phyloP scores from a whole-genome alignment of 2,329 filamentous ascomycete genomes.

The Aureobasidium sp. region DNA sequence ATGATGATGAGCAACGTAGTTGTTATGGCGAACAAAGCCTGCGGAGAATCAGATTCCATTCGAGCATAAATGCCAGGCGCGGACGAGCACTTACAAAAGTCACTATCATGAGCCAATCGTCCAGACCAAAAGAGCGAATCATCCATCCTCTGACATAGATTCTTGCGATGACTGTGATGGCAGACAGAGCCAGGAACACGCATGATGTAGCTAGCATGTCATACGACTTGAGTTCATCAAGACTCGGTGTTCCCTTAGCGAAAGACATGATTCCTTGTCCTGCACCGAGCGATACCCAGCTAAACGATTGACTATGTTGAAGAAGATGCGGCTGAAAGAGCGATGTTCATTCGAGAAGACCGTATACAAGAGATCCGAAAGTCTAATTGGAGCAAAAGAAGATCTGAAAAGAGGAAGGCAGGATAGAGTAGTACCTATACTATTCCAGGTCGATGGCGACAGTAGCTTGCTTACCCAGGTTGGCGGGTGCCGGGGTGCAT shows the following conservation, averaged over 20 bases:
- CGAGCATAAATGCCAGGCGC: not conserved
- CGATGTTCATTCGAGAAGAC: not conserved
- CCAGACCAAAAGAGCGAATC: slow-evolving; percentile 47
- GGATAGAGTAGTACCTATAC: not conserved
- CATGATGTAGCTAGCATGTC: slow-evolving; percentile 8
- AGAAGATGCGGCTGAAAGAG: not conserved
- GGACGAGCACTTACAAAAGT: slow-evolving; percentile 36
- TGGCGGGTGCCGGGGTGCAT: not conserved
- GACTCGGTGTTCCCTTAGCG: not conserved
- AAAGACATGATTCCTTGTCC: slow-evolving; percentile 2
- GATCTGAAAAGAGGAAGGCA: not conserved
- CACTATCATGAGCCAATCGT: slow-evolving; percentile 46
- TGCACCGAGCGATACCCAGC: not conserved
- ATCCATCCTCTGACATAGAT: slow-evolving; percentile 44
- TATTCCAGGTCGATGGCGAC: not conserved
- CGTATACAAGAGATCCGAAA: not conserved
- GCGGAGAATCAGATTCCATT: not conserved
- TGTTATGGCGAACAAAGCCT: slow-evolving; percentile 8
- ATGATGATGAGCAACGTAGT: not conserved
- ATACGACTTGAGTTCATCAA: slow-evolving; percentile 17
- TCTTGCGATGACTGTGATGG: slow-evolving; percentile 42
- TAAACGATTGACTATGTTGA: not conserved
- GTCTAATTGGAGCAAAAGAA: not conserved
- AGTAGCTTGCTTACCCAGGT: not conserved
- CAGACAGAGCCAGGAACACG: slow-evolving; percentile 40